Evolutionary conservation across 202 grass and related monocot genomes (phyloP), one percentile per base, ranked within the genome.

Genomic region (Zizania palustris): DNA sequence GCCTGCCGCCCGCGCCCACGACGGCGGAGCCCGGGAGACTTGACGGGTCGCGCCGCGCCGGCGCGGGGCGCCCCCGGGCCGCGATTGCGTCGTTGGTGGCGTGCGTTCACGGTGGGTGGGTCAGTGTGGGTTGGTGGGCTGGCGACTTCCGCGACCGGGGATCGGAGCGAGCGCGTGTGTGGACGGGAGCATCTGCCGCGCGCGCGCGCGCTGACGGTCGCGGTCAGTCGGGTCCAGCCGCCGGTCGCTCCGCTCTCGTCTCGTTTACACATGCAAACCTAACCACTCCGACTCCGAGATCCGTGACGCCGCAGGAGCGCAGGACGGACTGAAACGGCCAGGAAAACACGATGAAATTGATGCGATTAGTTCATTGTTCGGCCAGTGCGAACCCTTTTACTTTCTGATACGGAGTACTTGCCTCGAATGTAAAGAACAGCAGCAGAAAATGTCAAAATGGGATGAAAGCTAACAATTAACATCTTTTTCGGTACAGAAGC

Each of bases 91-190:
- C 0, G 58, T 12, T 46, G 41, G 76, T 46, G n/a, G n/a, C n/a
- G n/a, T n/a, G 49, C 22, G 68, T 73, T 73, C 7, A 16, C 16
- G 63, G 71, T 28, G 64, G 43, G 71, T 86, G 72, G 49, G 8
- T 4, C 66, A 58, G 36, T 59, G 55, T 57, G 44, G 49, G 66
- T 76, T 72, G 85, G 76, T 77, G 62, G 68, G 79, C n/a, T n/a
- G n/a, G n/a, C 28, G 28, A 28, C 28, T 28, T 28, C 28, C 28
- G 79, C 66, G 77, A 74, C 60, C 66, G 67, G 14, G 19, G 4
- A 12, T 45, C 12, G 13, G 75, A 2, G 43, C 16, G 42, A n/a
- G 60, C 20, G 19, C 4, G 49, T 59, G 65, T 78, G 80, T 79
- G 68, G 80, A 83, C 74, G 74, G 20, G 45, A 44, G 45, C 53